Conservation (phyloP, 257 asterid genomes). For the Solanum ossicruentum region DNA sequence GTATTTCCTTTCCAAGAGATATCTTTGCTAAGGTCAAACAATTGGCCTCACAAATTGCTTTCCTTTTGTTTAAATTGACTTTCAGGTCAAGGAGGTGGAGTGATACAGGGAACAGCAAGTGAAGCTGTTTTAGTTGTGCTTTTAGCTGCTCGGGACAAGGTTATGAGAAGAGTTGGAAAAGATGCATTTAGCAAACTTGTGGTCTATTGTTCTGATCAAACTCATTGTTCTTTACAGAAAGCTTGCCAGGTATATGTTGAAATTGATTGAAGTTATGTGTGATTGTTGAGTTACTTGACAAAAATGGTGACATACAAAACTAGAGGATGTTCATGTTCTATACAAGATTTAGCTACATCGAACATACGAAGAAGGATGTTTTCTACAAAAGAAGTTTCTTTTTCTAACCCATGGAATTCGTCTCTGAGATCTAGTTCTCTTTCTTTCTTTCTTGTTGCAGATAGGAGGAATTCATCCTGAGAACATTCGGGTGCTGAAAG, state of each 20-base stretch:
- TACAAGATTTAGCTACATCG: neutral
- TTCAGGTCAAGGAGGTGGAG: conserved; percentile 86
- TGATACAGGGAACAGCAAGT: conserved; percentile 91
- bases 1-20: neutral
- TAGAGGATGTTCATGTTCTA: neutral
- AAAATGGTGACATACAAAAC: neutral
- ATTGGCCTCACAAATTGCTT: neutral
- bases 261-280: neutral
- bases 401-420: neutral
- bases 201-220: conserved; percentile 74
- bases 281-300: neutral
- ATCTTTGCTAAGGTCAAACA: neutral
- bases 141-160: conserved; percentile 85
- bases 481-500: conserved; percentile 58
- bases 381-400: neutral
- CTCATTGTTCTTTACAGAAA: conserved; percentile 67
- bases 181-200: conserved; percentile 64
- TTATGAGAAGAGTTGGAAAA: conserved; percentile 53
- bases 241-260: conserved; percentile 67
- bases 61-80: conserved; percentile 7
- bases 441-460: conserved; percentile 27
- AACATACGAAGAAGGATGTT: neutral
- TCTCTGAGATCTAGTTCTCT: neutral
- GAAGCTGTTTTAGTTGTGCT: conserved; percentile 86
- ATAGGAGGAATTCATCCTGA: conserved; percentile 75